phyloP scores from a whole-genome alignment of 345 rosid species.

The Salix udensis region DNA sequence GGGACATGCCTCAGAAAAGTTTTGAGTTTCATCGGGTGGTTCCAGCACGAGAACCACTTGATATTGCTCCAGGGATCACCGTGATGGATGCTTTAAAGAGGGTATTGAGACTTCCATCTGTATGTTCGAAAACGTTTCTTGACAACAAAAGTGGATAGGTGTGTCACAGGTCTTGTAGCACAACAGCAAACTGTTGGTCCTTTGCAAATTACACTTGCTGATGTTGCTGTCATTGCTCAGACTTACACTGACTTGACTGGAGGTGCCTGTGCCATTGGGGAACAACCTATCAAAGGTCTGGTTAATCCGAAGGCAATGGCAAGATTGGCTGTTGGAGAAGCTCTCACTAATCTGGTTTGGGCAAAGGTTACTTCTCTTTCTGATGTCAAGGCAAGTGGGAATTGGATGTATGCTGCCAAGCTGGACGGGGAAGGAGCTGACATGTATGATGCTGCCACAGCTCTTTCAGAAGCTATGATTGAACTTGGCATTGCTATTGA shows the following conservation, averaged over 20 bases:
- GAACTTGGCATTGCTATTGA: conserved; percentile 94
- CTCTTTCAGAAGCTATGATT: conserved; percentile 84
- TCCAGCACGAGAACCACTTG: conserved; percentile 60
- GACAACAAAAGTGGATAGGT: conserved; percentile 90
- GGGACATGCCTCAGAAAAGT: conserved; percentile 86
- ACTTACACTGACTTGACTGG: conserved; percentile 70
- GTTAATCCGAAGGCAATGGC: conserved; percentile 93
- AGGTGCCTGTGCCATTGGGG: conserved; percentile 91
- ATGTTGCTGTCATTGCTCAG: conserved; percentile 95
- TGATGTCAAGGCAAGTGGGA: conserved; percentile 92
- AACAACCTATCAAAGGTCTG: conserved; percentile 86
- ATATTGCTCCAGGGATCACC: conserved; percentile 80
- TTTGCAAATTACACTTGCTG: conserved; percentile 84
- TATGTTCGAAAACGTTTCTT: conserved; percentile 80
- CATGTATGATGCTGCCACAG: conserved; percentile 85
- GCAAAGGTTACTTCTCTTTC: conserved; percentile 83
- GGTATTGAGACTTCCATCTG: conserved; percentile 77
- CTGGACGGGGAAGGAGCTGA: conserved; percentile 94
- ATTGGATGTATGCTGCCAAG: conserved; percentile 99
- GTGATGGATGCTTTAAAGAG: conserved; percentile 83
- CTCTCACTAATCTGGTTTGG: conserved; percentile 91
- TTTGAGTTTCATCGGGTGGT: conserved; percentile 63
- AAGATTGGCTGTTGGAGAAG: conserved; percentile 91
- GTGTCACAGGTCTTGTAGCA: conserved; percentile 95
- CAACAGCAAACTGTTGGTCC: conserved; percentile 99